Evolutionary conservation across 2,329 filamentous ascomycete species (phyloP).

Genomic region (Hymenotorrendiella dingleyae): DNA sequence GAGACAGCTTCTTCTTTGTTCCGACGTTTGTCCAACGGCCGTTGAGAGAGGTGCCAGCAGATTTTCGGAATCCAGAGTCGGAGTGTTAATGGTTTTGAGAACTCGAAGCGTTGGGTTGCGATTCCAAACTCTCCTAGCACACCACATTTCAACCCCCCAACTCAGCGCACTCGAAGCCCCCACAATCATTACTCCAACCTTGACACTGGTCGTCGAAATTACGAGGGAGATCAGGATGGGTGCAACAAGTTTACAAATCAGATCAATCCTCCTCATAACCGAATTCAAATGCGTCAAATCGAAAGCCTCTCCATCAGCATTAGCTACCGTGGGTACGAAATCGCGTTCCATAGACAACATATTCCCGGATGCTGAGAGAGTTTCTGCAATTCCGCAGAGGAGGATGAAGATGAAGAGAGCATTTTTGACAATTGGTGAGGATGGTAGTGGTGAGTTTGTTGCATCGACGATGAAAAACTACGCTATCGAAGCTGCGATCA

Average conservation of each 20-base stretch:
- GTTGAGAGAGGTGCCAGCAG: background rate
- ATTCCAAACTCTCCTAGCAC: conserved; percentile 37
- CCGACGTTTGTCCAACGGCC: background rate
- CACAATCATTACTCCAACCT: conserved; percentile 40
- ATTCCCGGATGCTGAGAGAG: conserved; percentile 37
- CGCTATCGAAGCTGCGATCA: conserved; percentile 35
- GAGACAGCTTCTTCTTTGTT: too few relatives aligned
- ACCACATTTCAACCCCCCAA: conserved; percentile 35
- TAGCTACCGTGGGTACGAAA: conserved; percentile 37
- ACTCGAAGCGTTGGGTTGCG: conserved; percentile 24
- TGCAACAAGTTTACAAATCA: conserved; percentile 49
- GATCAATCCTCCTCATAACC: conserved; percentile 50
- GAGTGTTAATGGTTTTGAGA: conserved; percentile 23
- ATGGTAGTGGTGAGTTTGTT: background rate
- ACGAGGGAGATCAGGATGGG: conserved; percentile 46
- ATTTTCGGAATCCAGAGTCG: background rate
- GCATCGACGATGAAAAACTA: conserved; percentile 34
- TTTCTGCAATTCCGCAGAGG: conserved; percentile 36
- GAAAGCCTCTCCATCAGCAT: conserved; percentile 29
- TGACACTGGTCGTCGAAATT: conserved; percentile 36
- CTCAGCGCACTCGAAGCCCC: conserved; percentile 38
- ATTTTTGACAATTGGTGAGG: conserved; percentile 25
- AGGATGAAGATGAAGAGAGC: conserved; percentile 33
- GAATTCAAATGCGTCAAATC: conserved; percentile 43
- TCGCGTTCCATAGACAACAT: conserved; percentile 43